These are phyloP conservation scores for Penicillium thymicola DNA, from an alignment of 2,329 filamentous ascomycete genomes.

Conservation along the genomic window DNA sequence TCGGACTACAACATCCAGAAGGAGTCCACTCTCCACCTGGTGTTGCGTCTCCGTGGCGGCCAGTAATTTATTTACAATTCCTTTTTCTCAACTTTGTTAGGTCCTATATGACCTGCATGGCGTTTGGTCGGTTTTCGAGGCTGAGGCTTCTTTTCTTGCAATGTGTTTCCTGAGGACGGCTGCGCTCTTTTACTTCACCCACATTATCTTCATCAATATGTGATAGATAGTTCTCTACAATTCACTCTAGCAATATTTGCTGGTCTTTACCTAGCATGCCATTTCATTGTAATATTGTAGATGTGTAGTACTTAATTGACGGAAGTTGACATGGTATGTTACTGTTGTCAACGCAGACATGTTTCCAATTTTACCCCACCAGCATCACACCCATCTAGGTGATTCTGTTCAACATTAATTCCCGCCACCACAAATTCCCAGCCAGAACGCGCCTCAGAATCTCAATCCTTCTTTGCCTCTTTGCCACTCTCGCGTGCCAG, in stretches of 20 bases:
- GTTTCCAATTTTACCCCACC: background rate
- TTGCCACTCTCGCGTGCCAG: slow-evolving; percentile 7
- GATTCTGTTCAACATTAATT: background rate
- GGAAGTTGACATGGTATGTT: too few species aligned
- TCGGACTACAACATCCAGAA: slow-evolving; percentile 58
- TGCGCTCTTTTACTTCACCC: slow-evolving; percentile 22
- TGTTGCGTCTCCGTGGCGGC: slow-evolving; percentile 47
- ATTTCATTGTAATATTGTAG: background rate
- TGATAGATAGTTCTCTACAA: slow-evolving; percentile 10
- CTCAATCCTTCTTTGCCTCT: background rate
- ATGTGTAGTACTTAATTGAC: background rate
- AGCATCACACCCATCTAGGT: background rate
- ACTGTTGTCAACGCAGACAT: background rate
- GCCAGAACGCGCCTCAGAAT: background rate
- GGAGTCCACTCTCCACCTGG: slow-evolving; percentile 64
- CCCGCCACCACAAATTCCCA: background rate
- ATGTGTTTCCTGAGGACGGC: slow-evolving; percentile 18
- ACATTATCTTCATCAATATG: slow-evolving; percentile 2
- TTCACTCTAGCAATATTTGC: slow-evolving; percentile 2
- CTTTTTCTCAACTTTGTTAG: slow-evolving; percentile 26
- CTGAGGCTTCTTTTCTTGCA: slow-evolving; percentile 24
- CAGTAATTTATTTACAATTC: slow-evolving; percentile 29
- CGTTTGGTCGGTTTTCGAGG: slow-evolving; percentile 36
- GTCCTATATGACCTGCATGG: slow-evolving; percentile 34
- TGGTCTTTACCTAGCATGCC: background rate